phyloP scores from a whole-genome alignment of 192 early-diverging fungal genomes.

The Coemansia sp. region DNA sequence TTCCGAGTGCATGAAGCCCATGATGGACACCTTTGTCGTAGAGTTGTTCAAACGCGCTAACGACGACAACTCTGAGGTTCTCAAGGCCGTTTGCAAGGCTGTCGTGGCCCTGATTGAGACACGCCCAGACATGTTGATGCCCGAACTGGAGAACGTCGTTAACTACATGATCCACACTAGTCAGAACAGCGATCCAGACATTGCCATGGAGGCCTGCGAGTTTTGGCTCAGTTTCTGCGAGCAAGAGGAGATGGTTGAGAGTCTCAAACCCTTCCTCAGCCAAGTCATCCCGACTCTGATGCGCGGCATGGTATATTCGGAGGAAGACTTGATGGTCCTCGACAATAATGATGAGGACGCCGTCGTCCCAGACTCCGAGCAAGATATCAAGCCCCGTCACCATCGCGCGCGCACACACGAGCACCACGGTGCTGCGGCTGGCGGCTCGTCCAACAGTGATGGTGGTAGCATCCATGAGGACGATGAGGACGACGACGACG shows the following conservation, averaged over 20 bases:
- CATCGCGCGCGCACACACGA: slow-evolving; percentile 82
- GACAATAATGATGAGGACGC: slow-evolving; percentile 85
- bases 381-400: slow-evolving; percentile 96
- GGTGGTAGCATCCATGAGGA: slow-evolving; percentile 41
- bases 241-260: slow-evolving; percentile 76
- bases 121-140: slow-evolving; percentile 80
- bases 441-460: slow-evolving; percentile 25
- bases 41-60: slow-evolving; percentile 82
- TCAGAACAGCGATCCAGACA: slow-evolving; percentile 76
- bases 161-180: slow-evolving; percentile 96
- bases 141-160: slow-evolving; percentile 86
- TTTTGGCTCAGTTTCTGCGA: slow-evolving; percentile 99
- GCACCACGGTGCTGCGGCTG: slow-evolving; percentile 59
- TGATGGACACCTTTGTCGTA: slow-evolving; percentile 56
- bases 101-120: slow-evolving; percentile 89
- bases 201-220: slow-evolving; percentile 98
- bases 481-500: slow-evolving; percentile 79
- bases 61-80: slow-evolving; percentile 80
- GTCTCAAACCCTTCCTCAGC: slow-evolving; percentile 66
- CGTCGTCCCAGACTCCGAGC: slow-evolving; percentile 79
- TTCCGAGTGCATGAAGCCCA: slow-evolving; percentile 62
- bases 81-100: slow-evolving; percentile 92
- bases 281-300: slow-evolving; percentile 91
- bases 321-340: slow-evolving; percentile 81
- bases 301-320: slow-evolving; percentile 95